Conservation (phyloP, 768 basidiomycete species). For the Collybia sordida region DNA sequence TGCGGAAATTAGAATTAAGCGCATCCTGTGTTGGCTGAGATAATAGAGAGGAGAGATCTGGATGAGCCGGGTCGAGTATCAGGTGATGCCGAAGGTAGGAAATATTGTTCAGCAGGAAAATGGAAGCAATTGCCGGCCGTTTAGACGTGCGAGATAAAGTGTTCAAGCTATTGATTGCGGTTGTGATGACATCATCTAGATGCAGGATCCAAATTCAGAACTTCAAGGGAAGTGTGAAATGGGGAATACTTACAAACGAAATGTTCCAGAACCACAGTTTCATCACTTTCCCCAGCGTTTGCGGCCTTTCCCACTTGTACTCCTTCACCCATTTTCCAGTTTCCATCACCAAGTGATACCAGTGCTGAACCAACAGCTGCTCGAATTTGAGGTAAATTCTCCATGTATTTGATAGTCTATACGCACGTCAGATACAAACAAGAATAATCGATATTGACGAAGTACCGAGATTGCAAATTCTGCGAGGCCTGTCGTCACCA, state of each 20-base stretch:
- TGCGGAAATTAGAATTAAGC: conserved; percentile 71
- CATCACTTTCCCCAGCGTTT: conserved; percentile 53
- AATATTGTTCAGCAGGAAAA: conserved; percentile 81
- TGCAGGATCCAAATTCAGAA: neutral
- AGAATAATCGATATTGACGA: conserved; percentile 3
- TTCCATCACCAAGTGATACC: conserved; percentile 77
- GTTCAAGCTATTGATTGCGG: conserved; percentile 58
- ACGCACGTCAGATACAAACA: conserved; percentile 6
- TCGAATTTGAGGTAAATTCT: conserved; percentile 68
- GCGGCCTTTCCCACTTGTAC: conserved; percentile 54
- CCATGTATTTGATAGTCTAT: conserved; percentile 69
- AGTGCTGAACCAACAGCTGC: conserved; percentile 66
- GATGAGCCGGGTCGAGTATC: conserved; percentile 48
- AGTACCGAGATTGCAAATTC: conserved; percentile 59
- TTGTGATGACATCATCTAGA: conserved; percentile 74
- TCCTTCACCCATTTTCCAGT: conserved; percentile 92
- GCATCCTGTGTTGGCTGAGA: conserved; percentile 61
- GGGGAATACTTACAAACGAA: conserved; percentile 57
- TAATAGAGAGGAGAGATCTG: conserved; percentile 48
- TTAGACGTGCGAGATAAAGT: conserved; percentile 59
- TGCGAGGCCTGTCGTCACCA: conserved; percentile 56
- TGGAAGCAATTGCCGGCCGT: conserved; percentile 67
- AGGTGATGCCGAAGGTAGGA: conserved; percentile 66
- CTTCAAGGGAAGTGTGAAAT: neutral
- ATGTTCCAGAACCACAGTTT: conserved; percentile 67